Percentiles rank a stretch among this genome's conserved stretches.
phyloP scores from a whole-genome alignment of 306 rosid genomes.

The Elaeagnus macrophylla region DNA sequence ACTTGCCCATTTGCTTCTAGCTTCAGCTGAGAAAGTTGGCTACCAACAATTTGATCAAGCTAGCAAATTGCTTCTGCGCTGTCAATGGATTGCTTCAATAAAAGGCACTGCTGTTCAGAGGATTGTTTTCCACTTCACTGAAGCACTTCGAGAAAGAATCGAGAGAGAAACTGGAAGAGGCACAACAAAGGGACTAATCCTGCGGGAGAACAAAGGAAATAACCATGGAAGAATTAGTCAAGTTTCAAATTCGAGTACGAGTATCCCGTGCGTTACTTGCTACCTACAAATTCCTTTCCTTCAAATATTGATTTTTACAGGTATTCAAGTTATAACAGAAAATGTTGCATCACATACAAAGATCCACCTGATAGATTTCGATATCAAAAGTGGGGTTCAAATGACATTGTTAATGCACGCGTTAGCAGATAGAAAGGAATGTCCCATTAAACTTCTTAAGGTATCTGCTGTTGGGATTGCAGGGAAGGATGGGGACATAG shows the following conservation, averaged over 20 bases:
- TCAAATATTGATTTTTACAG: conserved; percentile 41
- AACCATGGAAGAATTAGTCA: neutral
- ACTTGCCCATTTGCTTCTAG: conserved; percentile 58
- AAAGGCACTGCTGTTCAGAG: conserved; percentile 35
- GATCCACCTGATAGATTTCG: conserved; percentile 58
- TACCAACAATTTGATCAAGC: conserved; percentile 57
- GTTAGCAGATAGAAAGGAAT: conserved; percentile 32
- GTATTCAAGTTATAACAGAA: conserved; percentile 54
- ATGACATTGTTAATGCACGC: conserved; percentile 58
- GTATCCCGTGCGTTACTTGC: conserved; percentile 7
- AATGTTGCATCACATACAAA: conserved; percentile 31
- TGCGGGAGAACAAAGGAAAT: conserved; percentile 9
- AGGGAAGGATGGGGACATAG: conserved; percentile 11
- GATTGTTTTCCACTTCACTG: conserved; percentile 39
- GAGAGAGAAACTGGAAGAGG: conserved; percentile 35
- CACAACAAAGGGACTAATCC: neutral
- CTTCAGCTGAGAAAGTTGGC: conserved; percentile 63
- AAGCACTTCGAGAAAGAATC: conserved; percentile 54
- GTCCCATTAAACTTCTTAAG: conserved; percentile 33
- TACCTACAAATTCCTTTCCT: conserved; percentile 45
- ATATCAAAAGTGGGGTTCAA: conserved; percentile 43
- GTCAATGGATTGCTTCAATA: conserved; percentile 37
- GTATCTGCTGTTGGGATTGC: conserved; percentile 42
- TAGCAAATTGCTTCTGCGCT: conserved; percentile 38
- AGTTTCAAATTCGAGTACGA: neutral